Conservation (phyloP, 345 rosid genomes). For the Ceriops zippeliana region DNA sequence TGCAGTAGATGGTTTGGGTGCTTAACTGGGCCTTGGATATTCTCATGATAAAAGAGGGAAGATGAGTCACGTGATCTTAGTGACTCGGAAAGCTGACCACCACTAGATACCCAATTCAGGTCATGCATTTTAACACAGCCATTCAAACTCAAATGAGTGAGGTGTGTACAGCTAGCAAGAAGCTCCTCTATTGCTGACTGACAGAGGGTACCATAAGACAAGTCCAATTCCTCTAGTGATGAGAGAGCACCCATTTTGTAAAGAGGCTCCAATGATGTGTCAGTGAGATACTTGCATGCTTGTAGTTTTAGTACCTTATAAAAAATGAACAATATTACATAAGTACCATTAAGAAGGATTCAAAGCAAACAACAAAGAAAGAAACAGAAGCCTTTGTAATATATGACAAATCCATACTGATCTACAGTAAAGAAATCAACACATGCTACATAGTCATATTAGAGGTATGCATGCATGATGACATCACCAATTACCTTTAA, state of each 20-base stretch:
- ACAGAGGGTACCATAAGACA: slow-evolving; percentile 89
- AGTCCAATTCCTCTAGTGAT: slow-evolving; percentile 76
- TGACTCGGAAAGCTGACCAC: slow-evolving; percentile 39
- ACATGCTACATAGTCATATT: background rate
- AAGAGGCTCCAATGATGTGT: slow-evolving; percentile 87
- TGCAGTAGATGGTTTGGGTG: slow-evolving; percentile 71
- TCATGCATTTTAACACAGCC: slow-evolving; percentile 95
- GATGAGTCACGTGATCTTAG: slow-evolving; percentile 24
- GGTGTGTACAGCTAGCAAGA: slow-evolving; percentile 84
- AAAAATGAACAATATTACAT: slow-evolving; percentile 5
- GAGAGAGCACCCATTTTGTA: slow-evolving; percentile 81
- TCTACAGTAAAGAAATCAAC: background rate
- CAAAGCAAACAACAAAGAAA: background rate
- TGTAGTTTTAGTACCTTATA: slow-evolving; percentile 73
- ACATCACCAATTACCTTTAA: slow-evolving; percentile 56
- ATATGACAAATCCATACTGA: background rate
- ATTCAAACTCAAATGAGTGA: slow-evolving; percentile 90
- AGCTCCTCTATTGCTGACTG: slow-evolving; percentile 94
- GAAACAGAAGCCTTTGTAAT: background rate
- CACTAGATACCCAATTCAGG: slow-evolving; percentile 74
- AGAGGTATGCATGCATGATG: too few species aligned
- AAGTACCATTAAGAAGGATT: background rate
- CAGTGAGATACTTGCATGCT: slow-evolving; percentile 93
- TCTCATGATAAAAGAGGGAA: slow-evolving; percentile 25
- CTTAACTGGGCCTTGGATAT: slow-evolving; percentile 34